These are phyloP conservation scores for Dendrobium huoshanense DNA, from an alignment of 106 monocot species.

Conservation along the genomic window DNA sequence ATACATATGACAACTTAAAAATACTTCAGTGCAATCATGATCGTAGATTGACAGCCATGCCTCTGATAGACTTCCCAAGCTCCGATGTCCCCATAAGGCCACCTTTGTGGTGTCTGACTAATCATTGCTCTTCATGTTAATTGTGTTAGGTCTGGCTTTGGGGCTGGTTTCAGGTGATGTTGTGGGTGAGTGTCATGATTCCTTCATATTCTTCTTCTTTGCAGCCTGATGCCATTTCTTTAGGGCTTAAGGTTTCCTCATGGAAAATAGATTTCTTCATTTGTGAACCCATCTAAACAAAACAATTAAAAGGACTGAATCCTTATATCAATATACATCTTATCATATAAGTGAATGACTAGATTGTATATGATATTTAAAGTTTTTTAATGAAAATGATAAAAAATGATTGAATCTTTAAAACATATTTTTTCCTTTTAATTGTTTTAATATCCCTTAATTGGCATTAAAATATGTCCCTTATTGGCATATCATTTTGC, in stretches of 20 bases:
- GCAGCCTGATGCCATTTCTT: conserved; percentile 51
- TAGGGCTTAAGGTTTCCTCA: conserved; percentile 45
- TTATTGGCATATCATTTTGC: no score
- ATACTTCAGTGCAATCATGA: no score
- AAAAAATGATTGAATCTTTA: no score
- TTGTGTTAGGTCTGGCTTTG: neutral
- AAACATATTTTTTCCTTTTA: no score
- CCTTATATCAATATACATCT: no score
- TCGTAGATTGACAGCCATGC: no score
- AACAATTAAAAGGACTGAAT: neutral
- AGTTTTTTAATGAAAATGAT: no score
- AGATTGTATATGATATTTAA: no score
- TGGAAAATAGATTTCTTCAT: conserved; percentile 70
- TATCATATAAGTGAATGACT: no score
- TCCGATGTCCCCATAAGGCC: neutral
- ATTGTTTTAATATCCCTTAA: no score
- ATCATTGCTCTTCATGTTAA: neutral
- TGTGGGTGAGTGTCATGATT: neutral
- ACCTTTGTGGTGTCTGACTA: neutral
- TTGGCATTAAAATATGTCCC: neutral
- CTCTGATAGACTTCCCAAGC: no score
- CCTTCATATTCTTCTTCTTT: conserved; percentile 29
- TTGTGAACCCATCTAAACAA: conserved; percentile 53
- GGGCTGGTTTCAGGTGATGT: neutral
- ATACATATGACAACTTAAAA: no score